Base-by-base conservation (phyloP, 2,329 filamentous ascomycete species). In the Colletotrichum truncatum region DNA sequence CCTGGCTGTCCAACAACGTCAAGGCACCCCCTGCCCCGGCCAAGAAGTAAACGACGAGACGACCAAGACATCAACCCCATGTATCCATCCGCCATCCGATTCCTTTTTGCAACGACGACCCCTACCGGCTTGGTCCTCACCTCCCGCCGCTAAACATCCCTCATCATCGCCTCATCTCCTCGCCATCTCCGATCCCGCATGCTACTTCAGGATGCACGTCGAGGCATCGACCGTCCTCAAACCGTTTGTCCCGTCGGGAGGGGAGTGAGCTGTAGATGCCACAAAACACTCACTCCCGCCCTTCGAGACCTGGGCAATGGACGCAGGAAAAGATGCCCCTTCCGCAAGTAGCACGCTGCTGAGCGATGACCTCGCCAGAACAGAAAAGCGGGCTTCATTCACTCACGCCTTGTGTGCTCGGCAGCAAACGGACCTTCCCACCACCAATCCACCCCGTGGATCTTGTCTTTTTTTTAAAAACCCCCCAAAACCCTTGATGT, bases 1-100 rank as follows among this genome's bases (percentile, higher is more conserved):
- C 89, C 58, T 94, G 92, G 92, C 84, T 95, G 70, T 93, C 91
- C 70, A 93, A 93, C 81, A 94, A 94, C 75, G 90, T 94, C 81
- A 94, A 94, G 82, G 81, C 86, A 6, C 85, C 85, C 43, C 81
- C 84, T 23, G 76, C 82, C 18, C 84, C 85, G 26, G 80, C 78
- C 61, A 87, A 87, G 82, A 87, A 86, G 77, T 87, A 84, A 71
- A 65, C 41, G 32, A 65, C 56, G 21, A 54, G 56, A 49, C 41
- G 56, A 64, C 23, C 7, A 64, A 30, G 39, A 53, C 23, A 52
- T 41, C 34, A 46, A 53, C 18, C 16, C 32, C 52, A 52, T 16
- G 14, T 34, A 54, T 28, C 41, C 9, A 51, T 36, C 21, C 52
- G 36, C 39, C 28, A 66, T n/a, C 53, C 39, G 41, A 26, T 26